Conservation (phyloP, 2,329 filamentous ascomycete genomes). For the Talaromyces verruculosus region DNA sequence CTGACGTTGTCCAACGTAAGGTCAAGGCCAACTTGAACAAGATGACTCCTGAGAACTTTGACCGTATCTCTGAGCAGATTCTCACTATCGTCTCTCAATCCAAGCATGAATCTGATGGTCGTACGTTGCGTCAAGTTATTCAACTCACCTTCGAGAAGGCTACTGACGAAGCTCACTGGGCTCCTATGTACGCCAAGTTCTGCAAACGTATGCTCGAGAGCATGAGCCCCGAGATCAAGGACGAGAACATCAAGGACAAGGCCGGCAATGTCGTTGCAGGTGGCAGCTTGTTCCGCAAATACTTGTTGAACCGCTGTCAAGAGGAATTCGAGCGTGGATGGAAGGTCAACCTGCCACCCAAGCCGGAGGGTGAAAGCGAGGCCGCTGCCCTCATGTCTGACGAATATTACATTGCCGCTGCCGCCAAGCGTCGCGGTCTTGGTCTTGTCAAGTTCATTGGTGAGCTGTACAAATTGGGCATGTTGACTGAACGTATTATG, state of each 20-base stretch:
- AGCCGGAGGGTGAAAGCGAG: slow-evolving; percentile 68
- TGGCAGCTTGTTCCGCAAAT: slow-evolving; percentile 95
- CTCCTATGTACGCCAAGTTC: slow-evolving; percentile 98
- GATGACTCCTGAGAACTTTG: slow-evolving; percentile 99
- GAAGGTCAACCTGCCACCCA: slow-evolving; percentile 80
- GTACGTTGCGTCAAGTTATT: slow-evolving; percentile 94
- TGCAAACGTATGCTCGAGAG: slow-evolving; percentile 94
- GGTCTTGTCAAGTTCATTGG: slow-evolving; percentile 99
- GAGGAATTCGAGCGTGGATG: slow-evolving; percentile 98
- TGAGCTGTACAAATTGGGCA: slow-evolving; percentile 96
- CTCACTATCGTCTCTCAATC: slow-evolving; percentile 90
- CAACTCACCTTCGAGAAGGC: slow-evolving; percentile 99
- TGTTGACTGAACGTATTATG: slow-evolving; percentile 99
- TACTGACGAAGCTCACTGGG: slow-evolving; percentile 97
- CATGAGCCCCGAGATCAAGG: slow-evolving; percentile 92
- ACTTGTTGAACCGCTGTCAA: slow-evolving; percentile 96
- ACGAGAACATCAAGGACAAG: slow-evolving; percentile 93
- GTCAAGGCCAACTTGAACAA: slow-evolving; percentile 98
- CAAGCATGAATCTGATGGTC: slow-evolving; percentile 90
- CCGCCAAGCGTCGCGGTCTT: slow-evolving; percentile 92
- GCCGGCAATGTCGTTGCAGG: slow-evolving; percentile 83
- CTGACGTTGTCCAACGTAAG: slow-evolving; percentile 94
- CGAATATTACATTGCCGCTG: slow-evolving; percentile 91
- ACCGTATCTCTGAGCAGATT: slow-evolving; percentile 91
- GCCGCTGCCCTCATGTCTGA: slow-evolving; percentile 87